Percentiles rank a stretch among this genome's conserved stretches.
phyloP scores from a whole-genome alignment of 192 early-diverging fungal genomes.

The Coemansia sp. region DNA sequence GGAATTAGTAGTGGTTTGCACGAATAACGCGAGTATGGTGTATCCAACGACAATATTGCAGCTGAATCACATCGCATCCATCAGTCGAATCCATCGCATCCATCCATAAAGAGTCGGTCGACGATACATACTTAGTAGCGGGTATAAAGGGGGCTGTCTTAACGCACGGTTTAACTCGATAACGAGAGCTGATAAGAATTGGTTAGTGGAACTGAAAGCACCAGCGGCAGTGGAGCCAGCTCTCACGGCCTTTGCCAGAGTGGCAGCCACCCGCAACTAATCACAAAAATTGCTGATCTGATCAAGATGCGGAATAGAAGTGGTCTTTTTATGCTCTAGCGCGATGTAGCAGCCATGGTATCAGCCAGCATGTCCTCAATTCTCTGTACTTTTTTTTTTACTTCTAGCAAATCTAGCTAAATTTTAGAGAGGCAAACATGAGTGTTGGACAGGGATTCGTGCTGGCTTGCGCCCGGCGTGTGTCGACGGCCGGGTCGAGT shows the following conservation, averaged over 20 bases:
- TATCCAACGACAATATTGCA: neutral
- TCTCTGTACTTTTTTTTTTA: neutral
- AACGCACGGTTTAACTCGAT: conserved; percentile 53
- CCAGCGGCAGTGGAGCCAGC: neutral
- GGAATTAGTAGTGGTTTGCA: neutral
- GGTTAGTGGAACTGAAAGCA: neutral
- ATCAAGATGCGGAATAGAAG: neutral
- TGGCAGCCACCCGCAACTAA: neutral
- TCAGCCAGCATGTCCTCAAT: too few species aligned
- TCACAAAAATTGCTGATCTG: neutral
- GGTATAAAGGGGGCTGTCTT: conserved; percentile 24
- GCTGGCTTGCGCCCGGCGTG: conserved; percentile 1
- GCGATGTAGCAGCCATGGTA: neutral
- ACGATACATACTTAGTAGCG: conserved; percentile 33
- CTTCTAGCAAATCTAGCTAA: neutral
- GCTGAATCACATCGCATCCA: neutral
- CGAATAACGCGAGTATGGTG: neutral
- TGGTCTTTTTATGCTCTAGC: neutral
- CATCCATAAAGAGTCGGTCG: neutral
- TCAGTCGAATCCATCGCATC: conserved; percentile 23
- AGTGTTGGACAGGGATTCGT: neutral
- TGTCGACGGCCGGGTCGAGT: neutral
- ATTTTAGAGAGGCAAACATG: conserved; percentile 1
- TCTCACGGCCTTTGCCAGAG: neutral
- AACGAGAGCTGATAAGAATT: conserved; percentile 1